A percentile compares a stretch with the other conserved stretches of the same genome.
phyloP scores from a whole-genome alignment of 2,329 filamentous ascomycete genomes.

The Fusarium sp. region DNA sequence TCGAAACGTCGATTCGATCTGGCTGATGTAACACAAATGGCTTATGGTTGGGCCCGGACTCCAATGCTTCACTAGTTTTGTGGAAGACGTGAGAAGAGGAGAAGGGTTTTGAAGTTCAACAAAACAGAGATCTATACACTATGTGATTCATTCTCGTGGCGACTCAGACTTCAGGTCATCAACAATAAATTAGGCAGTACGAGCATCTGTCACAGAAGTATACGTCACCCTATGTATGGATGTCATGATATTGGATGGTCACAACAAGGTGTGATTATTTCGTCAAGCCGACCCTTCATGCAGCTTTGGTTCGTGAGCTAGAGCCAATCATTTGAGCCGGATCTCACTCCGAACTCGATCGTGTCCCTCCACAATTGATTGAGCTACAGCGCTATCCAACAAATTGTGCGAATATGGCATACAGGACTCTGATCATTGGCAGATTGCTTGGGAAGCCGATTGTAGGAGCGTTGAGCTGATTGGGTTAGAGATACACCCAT shows the following conservation, averaged over 20 bases:
- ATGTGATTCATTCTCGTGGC: background rate
- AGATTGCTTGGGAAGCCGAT: background rate
- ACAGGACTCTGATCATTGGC: background rate
- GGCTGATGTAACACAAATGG: background rate
- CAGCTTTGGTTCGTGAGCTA: background rate
- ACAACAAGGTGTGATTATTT: background rate
- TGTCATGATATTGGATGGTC: background rate
- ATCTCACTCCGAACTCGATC: background rate
- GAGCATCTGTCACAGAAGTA: too few relatives aligned
- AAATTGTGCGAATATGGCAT: background rate
- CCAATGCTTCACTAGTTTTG: background rate
- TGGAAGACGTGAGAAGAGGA: background rate
- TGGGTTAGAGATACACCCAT: background rate
- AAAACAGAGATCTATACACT: background rate
- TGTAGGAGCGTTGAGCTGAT: background rate
- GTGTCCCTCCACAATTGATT: background rate
- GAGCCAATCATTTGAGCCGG: background rate
- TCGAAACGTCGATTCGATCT: background rate
- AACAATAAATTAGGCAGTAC: background rate
- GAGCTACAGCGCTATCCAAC: background rate
- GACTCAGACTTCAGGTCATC: background rate
- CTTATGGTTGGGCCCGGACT: background rate
- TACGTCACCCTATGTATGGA: background rate
- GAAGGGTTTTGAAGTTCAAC: background rate
- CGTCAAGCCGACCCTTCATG: background rate